These are phyloP conservation scores for Penstemon barbatus DNA, from an alignment of 257 asterid genomes.

Conservation along the genomic window DNA sequence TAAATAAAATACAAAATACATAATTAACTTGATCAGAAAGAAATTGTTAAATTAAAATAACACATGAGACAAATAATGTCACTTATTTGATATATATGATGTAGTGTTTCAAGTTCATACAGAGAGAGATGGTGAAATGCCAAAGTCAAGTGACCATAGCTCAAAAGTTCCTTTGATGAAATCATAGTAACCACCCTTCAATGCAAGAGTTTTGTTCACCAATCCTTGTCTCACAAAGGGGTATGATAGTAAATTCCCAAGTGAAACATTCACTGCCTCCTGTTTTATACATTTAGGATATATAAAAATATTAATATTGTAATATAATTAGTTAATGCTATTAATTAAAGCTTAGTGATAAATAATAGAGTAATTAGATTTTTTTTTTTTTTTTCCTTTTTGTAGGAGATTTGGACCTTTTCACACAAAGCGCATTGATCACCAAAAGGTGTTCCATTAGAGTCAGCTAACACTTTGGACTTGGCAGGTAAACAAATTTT, in stretches of 20 bases:
- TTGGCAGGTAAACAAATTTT: slow-evolving; percentile 78
- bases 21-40: slow-evolving; percentile 29
- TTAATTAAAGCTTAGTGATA: background rate
- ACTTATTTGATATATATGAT: slow-evolving; percentile 23
- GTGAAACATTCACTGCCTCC: slow-evolving; percentile 95
- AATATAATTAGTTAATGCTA: background rate
- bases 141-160: slow-evolving; percentile 90
- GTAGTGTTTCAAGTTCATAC: slow-evolving; percentile 58
- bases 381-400: background rate
- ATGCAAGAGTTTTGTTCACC: slow-evolving; percentile 81
- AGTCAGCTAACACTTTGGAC: slow-evolving; percentile 54
- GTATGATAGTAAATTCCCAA: slow-evolving; percentile 77
- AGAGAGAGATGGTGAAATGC: slow-evolving; percentile 70
- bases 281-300: slow-evolving; percentile 30
- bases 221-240: slow-evolving; percentile 90
- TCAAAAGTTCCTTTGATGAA: slow-evolving; percentile 80
- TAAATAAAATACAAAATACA: slow-evolving; percentile 39
- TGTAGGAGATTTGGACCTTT: slow-evolving; percentile 47
- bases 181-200: slow-evolving; percentile 89
- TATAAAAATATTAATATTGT: background rate
- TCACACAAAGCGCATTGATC: slow-evolving; percentile 64
- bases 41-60: background rate
- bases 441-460: slow-evolving; percentile 34
- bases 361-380: background rate
- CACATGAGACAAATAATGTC: background rate